Conservation (phyloP, 106 monocot species). For the Dioscorea alata region DNA sequence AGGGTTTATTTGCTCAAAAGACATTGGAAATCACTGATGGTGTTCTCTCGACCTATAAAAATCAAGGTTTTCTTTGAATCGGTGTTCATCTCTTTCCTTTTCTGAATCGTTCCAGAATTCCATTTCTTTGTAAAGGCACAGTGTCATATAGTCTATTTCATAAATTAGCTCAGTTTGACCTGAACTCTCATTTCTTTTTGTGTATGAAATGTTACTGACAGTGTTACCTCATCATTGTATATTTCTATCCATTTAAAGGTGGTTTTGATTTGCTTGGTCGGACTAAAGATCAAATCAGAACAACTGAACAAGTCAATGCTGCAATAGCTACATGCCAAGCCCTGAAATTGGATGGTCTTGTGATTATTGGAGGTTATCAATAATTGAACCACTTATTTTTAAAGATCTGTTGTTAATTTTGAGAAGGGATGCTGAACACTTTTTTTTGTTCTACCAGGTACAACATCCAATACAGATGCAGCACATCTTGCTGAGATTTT, state of each 20-base stretch:
- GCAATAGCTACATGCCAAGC: conserved; percentile 58
- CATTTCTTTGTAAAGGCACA: background rate
- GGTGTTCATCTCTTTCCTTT: no score
- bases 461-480: conserved; percentile 88
- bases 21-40: conserved; percentile 83
- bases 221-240: background rate
- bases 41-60: conserved; percentile 68
- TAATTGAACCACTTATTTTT: background rate
- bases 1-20: conserved; percentile 85
- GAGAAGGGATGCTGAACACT: background rate
- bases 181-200: no score
- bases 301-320: conserved; percentile 78
- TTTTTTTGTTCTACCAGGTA: conserved; percentile 36
- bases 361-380: conserved; percentile 78
- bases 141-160: no score
- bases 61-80: conserved; percentile 54
- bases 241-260: conserved; percentile 29
- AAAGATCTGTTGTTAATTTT: background rate
- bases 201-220: no score
- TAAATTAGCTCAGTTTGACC: no score
- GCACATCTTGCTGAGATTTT: conserved; percentile 91
- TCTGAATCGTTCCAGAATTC: background rate
- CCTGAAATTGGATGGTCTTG: conserved; percentile 79
- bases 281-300: conserved; percentile 77
- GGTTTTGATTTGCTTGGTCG: conserved; percentile 93